Conservation (phyloP, 1,284 basidiomycete genomes). For the Trametes sp. region DNA sequence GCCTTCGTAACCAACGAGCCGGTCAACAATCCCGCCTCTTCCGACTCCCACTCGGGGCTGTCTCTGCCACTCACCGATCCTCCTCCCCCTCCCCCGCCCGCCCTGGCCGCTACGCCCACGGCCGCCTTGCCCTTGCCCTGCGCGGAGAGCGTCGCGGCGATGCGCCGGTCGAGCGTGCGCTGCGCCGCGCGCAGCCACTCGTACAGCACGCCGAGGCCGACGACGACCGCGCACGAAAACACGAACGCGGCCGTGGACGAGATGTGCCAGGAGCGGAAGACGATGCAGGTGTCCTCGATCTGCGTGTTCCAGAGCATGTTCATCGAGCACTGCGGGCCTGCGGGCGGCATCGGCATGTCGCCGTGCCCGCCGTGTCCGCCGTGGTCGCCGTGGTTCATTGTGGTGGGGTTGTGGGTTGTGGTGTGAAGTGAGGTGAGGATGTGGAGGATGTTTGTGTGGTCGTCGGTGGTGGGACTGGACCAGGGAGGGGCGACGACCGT, state of each 20-base stretch:
- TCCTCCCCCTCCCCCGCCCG: conserved; percentile 24
- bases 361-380: conserved; percentile 46
- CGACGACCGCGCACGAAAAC: conserved; percentile 68
- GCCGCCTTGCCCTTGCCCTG: conserved; percentile 55
- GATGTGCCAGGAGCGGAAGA: conserved; percentile 80
- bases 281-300: conserved; percentile 76
- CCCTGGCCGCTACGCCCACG: conserved; percentile 6
- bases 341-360: conserved; percentile 54
- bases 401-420: background rate
- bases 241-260: conserved; percentile 60
- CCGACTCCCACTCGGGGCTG: conserved; percentile 52
- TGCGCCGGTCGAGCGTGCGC: conserved; percentile 61
- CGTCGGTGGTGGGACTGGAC: background rate
- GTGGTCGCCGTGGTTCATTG: conserved; percentile 57
- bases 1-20: conserved; percentile 51
- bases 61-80: conserved; percentile 50
- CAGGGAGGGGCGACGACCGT: conserved; percentile 7
- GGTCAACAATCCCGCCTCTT: conserved; percentile 62
- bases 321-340: conserved; percentile 30
- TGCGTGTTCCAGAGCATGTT: conserved; percentile 67
- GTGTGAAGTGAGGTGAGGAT: background rate
- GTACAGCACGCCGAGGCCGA: conserved; percentile 71
- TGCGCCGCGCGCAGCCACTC: conserved; percentile 76
- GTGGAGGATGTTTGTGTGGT: background rate
- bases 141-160: conserved; percentile 56